Conservation (phyloP, 208 protist species). For the Trypanosoma cruzi region DNA sequence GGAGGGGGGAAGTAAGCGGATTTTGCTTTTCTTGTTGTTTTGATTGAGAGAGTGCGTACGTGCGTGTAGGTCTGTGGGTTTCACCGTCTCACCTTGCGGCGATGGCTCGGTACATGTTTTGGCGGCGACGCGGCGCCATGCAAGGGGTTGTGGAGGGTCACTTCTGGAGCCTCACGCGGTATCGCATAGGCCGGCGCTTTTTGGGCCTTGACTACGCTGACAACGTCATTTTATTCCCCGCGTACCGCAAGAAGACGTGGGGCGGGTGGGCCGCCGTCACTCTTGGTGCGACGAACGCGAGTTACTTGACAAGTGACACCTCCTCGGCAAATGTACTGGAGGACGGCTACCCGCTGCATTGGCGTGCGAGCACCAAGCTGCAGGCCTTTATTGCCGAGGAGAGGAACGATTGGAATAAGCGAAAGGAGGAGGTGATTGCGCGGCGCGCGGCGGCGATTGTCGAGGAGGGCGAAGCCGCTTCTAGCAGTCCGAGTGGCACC, state of each 20-base stretch:
- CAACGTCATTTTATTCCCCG: constrained; percentile 85
- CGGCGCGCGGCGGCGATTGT: constrained; percentile 29
- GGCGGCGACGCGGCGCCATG: constrained; percentile 35
- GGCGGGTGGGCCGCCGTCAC: constrained; percentile 89
- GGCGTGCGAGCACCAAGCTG: constrained; percentile 73
- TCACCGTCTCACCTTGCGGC: background rate
- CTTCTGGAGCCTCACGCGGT: constrained; percentile 89
- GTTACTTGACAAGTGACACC: constrained; percentile 70
- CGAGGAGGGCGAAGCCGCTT: constrained; percentile 30
- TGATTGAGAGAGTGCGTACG: constrained; percentile 7
- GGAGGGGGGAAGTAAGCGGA: background rate
- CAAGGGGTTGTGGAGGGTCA: constrained; percentile 69
- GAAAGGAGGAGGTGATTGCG: constrained; percentile 30
- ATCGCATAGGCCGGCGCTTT: constrained; percentile 77
- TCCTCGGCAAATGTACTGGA: constrained; percentile 80
- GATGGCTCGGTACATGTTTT: constrained; percentile 31
- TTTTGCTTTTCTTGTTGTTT: constrained; percentile 5
- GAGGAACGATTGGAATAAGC: constrained; percentile 45
- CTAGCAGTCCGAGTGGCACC: constrained; percentile 2
- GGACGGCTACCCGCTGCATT: constrained; percentile 90
- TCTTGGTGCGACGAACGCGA: constrained; percentile 44
- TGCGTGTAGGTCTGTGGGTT: too few species aligned
- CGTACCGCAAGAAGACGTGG: constrained; percentile 75
- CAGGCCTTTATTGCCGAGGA: constrained; percentile 73
- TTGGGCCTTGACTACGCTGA: constrained; percentile 83